Percentiles rank a stretch among this genome's conserved stretches.
phyloP scores from a whole-genome alignment of 2,329 filamentous ascomycete genomes.

The Colletotrichum sp. region DNA sequence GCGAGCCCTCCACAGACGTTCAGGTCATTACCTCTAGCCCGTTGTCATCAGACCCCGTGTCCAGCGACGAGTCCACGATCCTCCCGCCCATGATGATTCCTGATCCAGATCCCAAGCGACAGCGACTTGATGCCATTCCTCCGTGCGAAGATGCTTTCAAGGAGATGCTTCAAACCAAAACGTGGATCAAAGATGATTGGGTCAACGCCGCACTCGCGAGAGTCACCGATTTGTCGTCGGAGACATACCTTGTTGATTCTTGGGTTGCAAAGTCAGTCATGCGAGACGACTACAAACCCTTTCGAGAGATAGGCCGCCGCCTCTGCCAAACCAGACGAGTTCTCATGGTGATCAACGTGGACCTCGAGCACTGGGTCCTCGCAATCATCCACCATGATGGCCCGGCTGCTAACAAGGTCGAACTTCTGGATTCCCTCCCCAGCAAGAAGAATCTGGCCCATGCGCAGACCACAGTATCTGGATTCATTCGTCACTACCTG shows the following conservation, averaged over 20 bases:
- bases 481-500: background rate
- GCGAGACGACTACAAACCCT: background rate
- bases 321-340: background rate
- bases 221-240: background rate
- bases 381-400: background rate
- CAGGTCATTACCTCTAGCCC: background rate
- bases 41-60: background rate
- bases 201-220: background rate
- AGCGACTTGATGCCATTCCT: background rate
- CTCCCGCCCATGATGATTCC: background rate
- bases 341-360: background rate
- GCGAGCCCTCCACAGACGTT: background rate
- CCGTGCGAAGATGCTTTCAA: background rate
- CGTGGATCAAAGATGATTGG: background rate
- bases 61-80: background rate
- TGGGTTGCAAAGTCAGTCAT: background rate
- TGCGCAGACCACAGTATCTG: background rate
- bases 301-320: background rate
- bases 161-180: background rate
- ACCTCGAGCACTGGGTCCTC: background rate
- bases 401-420: background rate
- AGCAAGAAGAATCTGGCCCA: background rate
- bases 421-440: background rate
- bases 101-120: background rate
- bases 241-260: background rate